These are phyloP conservation scores for Liquidambar formosana DNA, from an alignment of 164 flowering plant species.

Conservation along the genomic window DNA sequence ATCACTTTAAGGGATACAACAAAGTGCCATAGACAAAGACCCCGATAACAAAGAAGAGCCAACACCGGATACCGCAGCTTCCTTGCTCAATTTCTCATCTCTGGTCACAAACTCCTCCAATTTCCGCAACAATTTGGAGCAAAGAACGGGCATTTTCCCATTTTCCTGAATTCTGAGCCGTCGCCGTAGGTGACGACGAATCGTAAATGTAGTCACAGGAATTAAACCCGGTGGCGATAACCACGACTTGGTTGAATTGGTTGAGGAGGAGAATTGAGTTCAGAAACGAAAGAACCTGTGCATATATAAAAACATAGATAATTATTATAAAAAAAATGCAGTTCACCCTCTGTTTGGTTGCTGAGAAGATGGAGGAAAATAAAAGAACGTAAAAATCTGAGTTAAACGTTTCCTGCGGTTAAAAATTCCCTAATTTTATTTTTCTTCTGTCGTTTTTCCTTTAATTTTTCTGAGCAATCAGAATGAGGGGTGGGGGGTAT, in stretches of 20 bases:
- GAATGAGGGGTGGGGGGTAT: neutral
- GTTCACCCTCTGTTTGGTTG: no score
- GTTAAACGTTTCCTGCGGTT: no score
- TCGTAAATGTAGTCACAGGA: constrained; percentile 79
- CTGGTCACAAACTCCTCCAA: constrained; percentile 67
- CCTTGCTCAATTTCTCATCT: constrained; percentile 54
- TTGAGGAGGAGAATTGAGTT: constrained; percentile 74
- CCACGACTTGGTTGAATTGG: constrained; percentile 87
- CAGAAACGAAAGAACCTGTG: constrained; percentile 76
- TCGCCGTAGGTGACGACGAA: constrained; percentile 45
- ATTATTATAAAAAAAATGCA: neutral
- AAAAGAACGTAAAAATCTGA: no score
- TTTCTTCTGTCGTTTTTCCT: neutral
- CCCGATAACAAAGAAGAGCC: constrained; percentile 78
- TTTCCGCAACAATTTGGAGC: constrained; percentile 45
- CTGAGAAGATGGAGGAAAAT: no score
- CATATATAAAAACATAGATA: neutral
- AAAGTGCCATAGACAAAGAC: constrained; percentile 89
- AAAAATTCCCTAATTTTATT: neutral
- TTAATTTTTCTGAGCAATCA: neutral
- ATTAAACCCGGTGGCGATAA: constrained; percentile 80
- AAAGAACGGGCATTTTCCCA: constrained; percentile 53
- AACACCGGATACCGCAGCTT: constrained; percentile 33
- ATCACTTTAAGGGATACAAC: constrained; percentile 74
- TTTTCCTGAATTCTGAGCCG: constrained; percentile 28